phyloP scores from a whole-genome alignment of 2,329 filamentous ascomycete genomes.

The Apiospora koreana region DNA sequence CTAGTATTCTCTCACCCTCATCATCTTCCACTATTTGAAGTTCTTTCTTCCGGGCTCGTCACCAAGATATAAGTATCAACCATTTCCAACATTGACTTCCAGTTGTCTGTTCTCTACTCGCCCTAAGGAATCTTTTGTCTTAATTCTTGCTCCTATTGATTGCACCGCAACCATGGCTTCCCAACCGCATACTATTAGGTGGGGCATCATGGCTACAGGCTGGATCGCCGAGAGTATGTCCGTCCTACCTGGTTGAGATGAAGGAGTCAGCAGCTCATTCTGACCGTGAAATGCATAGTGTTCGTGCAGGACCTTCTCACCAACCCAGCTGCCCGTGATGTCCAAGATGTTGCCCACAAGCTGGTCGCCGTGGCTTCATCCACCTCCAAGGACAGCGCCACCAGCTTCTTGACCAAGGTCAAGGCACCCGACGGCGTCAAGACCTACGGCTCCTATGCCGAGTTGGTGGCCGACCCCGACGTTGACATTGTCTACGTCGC shows the following conservation, averaged over 20 bases:
- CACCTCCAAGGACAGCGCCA: conserved; percentile 67
- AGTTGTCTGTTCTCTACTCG: not conserved
- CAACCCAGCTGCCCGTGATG: conserved; percentile 69
- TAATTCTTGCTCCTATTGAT: not conserved
- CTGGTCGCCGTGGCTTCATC: conserved; percentile 82
- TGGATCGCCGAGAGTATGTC: conserved; percentile 58
- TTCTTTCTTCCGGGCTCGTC: too few species aligned
- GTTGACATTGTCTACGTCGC: conserved; percentile 88
- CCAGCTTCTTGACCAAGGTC: conserved; percentile 71
- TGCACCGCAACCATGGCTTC: conserved; percentile 12
- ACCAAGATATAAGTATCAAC: not conserved
- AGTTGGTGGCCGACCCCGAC: conserved; percentile 75
- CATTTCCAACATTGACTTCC: not conserved
- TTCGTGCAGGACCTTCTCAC: conserved; percentile 79
- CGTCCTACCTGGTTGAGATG: not conserved
- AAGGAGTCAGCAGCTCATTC: conserved; percentile 11
- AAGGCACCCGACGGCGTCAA: conserved; percentile 68
- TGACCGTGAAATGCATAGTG: conserved; percentile 36
- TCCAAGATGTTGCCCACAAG: conserved; percentile 73
- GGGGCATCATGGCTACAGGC: conserved; percentile 64
- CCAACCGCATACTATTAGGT: conserved; percentile 39
- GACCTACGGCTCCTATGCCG: conserved; percentile 79
- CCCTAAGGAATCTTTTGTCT: not conserved
- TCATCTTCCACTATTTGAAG: not conserved
- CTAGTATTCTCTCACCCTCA: not conserved